These are phyloP conservation scores for Striga hermonthica DNA, from an alignment of 305 asterid genomes.

Conservation along the genomic window DNA sequence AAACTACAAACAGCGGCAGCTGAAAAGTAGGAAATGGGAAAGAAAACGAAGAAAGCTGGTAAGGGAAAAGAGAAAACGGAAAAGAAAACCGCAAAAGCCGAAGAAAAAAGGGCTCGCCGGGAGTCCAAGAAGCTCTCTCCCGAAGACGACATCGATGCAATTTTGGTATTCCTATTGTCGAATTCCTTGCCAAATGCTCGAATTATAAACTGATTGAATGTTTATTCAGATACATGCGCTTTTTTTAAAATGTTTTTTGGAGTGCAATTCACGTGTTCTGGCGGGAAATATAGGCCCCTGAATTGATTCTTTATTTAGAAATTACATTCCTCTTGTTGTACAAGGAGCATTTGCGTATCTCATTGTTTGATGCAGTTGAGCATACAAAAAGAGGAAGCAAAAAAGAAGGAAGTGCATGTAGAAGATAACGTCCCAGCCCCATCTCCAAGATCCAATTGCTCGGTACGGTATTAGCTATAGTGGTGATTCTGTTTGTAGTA, in stretches of 20 bases:
- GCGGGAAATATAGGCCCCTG: not conserved
- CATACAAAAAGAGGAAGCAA: constrained; percentile 91
- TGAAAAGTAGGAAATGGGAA: constrained; percentile 52
- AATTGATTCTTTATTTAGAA: not conserved
- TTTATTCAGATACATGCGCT: not conserved
- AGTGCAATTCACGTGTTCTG: not conserved
- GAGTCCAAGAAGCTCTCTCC: constrained; percentile 91
- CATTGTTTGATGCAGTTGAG: constrained; percentile 31
- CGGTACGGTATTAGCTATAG: constrained; percentile 46
- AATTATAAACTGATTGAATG: too few relatives aligned
- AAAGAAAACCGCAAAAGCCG: constrained; percentile 81
- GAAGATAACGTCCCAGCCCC: constrained; percentile 93
- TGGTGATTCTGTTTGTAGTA: constrained; percentile 4
- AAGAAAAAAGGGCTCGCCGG: constrained; percentile 73
- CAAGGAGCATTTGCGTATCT: not conserved
- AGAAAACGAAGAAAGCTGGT: constrained; percentile 85
- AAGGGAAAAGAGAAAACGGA: constrained; percentile 96
- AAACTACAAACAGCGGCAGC: constrained; percentile 3
- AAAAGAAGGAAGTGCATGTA: constrained; percentile 87
- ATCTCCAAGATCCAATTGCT: constrained; percentile 92
- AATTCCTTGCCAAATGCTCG: not conserved
- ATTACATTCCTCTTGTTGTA: not conserved
- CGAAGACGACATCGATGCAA: constrained; percentile 96
- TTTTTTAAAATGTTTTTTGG: not conserved
- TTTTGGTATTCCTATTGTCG: constrained; percentile 46